phyloP scores from a whole-genome alignment of 2,329 filamentous ascomycete genomes.

The Aschersonia sp. region DNA sequence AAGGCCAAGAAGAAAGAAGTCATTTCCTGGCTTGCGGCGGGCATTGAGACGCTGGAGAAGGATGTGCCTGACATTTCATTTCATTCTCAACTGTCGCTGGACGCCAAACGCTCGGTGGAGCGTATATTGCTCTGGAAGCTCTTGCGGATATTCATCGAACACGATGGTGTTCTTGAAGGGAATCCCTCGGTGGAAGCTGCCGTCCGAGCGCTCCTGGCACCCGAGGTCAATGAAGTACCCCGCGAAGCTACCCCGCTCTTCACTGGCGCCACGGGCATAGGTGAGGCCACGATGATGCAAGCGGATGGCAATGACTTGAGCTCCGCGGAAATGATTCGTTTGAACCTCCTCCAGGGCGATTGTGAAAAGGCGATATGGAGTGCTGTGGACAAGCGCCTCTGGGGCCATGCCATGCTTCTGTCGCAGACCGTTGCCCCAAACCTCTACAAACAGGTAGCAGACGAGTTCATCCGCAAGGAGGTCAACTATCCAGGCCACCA shows the following conservation, averaged over 20 bases:
- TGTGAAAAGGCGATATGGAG: conserved; percentile 87
- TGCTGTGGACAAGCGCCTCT: conserved; percentile 82
- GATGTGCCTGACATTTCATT: conserved; percentile 33
- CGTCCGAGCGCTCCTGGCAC: conserved; percentile 59
- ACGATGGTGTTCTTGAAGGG: conserved; percentile 72
- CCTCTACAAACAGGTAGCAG: conserved; percentile 82
- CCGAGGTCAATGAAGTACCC: conserved; percentile 20
- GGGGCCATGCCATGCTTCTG: conserved; percentile 92
- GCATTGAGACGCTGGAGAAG: conserved; percentile 60
- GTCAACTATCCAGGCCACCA: conserved; percentile 69
- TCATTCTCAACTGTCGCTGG: conserved; percentile 35
- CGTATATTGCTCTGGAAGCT: conserved; percentile 80
- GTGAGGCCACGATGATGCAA: conserved; percentile 23
- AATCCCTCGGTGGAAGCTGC: conserved; percentile 56
- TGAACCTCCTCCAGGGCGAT: conserved; percentile 62
- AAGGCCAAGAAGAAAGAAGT: conserved; percentile 96
- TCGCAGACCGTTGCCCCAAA: conserved; percentile 64
- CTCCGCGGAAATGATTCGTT: conserved; percentile 58
- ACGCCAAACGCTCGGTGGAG: conserved; percentile 62
- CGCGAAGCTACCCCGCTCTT: conserved; percentile 8
- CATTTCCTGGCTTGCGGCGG: conserved; percentile 61
- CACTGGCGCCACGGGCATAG: conserved; percentile 10
- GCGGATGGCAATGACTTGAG: conserved; percentile 56
- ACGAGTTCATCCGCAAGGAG: conserved; percentile 91
- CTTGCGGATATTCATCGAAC: conserved; percentile 64